Evolutionary conservation across 2,329 filamentous ascomycete species (phyloP).

Genomic region (Colletotrichum trifolii): DNA sequence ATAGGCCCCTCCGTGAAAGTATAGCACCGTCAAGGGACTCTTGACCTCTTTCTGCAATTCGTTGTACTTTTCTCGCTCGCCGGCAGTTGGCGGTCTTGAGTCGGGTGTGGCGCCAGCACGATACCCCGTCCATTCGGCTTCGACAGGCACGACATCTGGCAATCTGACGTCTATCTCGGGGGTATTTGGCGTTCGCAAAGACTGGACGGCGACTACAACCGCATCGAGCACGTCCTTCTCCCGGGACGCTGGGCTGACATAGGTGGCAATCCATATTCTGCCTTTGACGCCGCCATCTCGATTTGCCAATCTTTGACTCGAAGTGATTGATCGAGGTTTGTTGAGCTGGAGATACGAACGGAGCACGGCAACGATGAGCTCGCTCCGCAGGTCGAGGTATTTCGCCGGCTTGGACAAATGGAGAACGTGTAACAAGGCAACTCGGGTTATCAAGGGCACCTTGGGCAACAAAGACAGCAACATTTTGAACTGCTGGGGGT

Average conservation of each 20-base stretch:
- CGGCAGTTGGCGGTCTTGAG: slow-evolving; percentile 63
- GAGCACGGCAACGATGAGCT: slow-evolving; percentile 78
- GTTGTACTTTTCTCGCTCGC: slow-evolving; percentile 73
- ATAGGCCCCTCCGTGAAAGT: slow-evolving; percentile 82
- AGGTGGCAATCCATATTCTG: slow-evolving; percentile 82
- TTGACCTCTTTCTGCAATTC: slow-evolving; percentile 75
- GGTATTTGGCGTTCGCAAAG: slow-evolving; percentile 50
- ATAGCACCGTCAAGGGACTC: slow-evolving; percentile 73
- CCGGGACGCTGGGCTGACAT: slow-evolving; percentile 70
- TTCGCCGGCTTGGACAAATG: slow-evolving; percentile 75
- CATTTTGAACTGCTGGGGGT: slow-evolving; percentile 32
- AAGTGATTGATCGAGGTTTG: slow-evolving; percentile 63
- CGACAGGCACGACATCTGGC: slow-evolving; percentile 66
- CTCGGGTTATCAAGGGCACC: slow-evolving; percentile 71
- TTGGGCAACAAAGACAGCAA: slow-evolving; percentile 58
- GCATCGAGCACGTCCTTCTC: slow-evolving; percentile 67
- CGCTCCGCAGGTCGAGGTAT: slow-evolving; percentile 83
- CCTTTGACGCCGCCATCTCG: slow-evolving; percentile 79
- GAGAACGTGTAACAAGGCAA: slow-evolving; percentile 72
- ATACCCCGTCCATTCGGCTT: slow-evolving; percentile 83
- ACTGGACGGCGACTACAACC: slow-evolving; percentile 67
- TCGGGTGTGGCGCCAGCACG: slow-evolving; percentile 63
- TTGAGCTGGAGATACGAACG: slow-evolving; percentile 68
- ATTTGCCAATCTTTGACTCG: slow-evolving; percentile 71
- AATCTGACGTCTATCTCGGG: slow-evolving; percentile 47